Base-by-base conservation (phyloP, 345 rosid species). In the Kandelia obovata region DNA sequence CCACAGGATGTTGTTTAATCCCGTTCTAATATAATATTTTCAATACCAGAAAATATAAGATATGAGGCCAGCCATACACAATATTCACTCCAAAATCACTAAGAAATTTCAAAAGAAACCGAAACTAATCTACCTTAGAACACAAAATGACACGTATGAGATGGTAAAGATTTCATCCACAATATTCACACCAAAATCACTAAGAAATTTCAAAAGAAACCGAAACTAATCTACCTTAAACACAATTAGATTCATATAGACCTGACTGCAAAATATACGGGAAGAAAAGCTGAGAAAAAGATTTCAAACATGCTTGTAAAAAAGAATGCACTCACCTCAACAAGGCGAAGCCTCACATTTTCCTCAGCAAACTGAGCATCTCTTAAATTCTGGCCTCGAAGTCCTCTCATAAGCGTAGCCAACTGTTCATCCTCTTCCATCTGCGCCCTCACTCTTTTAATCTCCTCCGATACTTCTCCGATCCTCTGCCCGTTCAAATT, bases 361-460 rank as follows among this genome's bases (percentile, higher is more conserved):
- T 88, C 82, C 68, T 88, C 98, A 5, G 98, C 97, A 65, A 94
- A 91, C 65, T 83, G 88, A 0, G 85, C 78, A 71, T 94, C 98
- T 69, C 84, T 86, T 73, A 94, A 68, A 72, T 91, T 94, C 79
- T 89, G 98, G 43, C 98, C 98, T 57, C 97, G 87, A 66, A 94
- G 84, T 4, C 98, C 98, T 80, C 81, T 84, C 98, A 94, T 94
- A 2, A 91, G 74, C n/a, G 84, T 88, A 11, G 98, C 77, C 58
- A 94, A 61, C 55, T 89, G 79, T 68, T 94, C 98, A 72, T 94
- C 84, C 77, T 91, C 87, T 82, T 94, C 98, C 97, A 91, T 91
- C 70, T 94, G 95, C 56, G 95, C 97, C 72, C 97, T 83, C 57
- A 91, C 91, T 71, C 97, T 81, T 73, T 91, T 86, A 13, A 94